phyloP scores from a whole-genome alignment of 768 basidiomycete genomes.

The Lentinula raphanica region DNA sequence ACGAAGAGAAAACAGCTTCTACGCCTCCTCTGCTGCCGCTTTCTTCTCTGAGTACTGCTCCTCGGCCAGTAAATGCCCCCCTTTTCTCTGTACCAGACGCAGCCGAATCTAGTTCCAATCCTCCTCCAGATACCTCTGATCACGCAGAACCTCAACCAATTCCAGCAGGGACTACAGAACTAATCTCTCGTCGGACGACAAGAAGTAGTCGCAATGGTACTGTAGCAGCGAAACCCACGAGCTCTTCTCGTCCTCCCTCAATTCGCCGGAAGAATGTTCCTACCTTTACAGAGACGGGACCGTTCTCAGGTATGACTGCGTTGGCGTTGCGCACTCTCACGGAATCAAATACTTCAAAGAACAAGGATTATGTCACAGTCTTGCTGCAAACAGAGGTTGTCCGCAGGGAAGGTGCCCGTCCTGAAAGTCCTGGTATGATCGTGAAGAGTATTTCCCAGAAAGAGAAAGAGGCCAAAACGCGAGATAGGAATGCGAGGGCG shows the following conservation, averaged over 20 bases:
- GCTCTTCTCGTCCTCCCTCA: not conserved
- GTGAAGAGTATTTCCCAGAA: constrained; percentile 63
- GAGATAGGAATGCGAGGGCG: constrained; percentile 53
- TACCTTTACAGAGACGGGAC: constrained; percentile 27
- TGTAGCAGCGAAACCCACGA: not conserved
- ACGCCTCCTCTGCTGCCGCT: too few species aligned
- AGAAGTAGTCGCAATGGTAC: not conserved
- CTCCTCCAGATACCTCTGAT: not conserved
- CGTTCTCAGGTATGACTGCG: constrained; percentile 64
- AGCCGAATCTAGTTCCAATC: not conserved
- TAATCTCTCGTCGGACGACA: constrained; percentile 6
- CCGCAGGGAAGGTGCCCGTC: constrained; percentile 61
- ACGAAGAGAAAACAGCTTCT: not conserved
- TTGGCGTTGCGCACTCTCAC: constrained; percentile 68
- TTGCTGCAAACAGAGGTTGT: constrained; percentile 68
- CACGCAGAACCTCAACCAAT: not conserved
- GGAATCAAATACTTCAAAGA: constrained; percentile 62
- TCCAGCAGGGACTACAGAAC: not conserved
- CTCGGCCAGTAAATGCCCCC: not conserved
- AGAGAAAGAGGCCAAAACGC: constrained; percentile 57
- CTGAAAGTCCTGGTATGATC: constrained; percentile 77
- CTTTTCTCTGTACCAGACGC: not conserved
- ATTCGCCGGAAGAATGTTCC: not conserved
- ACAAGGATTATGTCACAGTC: constrained; percentile 59
- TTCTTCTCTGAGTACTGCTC: too few species aligned